Evolutionary conservation across 2,329 filamentous ascomycete genomes (phyloP).

Genomic region (Curvularia spicifera): DNA sequence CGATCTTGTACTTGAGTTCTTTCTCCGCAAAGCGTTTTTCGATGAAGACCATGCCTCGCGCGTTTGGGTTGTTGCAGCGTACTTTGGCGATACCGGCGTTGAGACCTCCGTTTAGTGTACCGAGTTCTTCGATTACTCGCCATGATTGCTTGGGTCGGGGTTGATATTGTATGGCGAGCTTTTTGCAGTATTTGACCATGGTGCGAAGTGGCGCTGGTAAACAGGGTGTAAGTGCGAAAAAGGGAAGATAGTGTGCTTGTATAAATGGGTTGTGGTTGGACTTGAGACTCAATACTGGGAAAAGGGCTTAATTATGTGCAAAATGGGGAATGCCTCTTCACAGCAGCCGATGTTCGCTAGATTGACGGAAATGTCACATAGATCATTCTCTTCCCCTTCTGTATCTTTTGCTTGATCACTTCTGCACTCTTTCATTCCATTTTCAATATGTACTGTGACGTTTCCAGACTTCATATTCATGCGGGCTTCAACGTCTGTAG

Average conservation of each 20-base stretch:
- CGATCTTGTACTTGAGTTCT: conserved; percentile 5
- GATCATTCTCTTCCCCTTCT: background rate
- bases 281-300: background rate
- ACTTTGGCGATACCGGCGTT: conserved; percentile 15
- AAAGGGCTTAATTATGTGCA: background rate
- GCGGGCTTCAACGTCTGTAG: background rate
- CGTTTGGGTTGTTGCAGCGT: conserved; percentile 8
- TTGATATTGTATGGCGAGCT: conserved; percentile 4
- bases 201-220: background rate
- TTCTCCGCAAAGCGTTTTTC: conserved; percentile 20
- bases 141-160: conserved; percentile 2
- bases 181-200: conserved; percentile 10
- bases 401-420: background rate
- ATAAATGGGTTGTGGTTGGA: background rate
- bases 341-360: background rate
- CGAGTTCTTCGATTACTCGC: conserved; percentile 6
- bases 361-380: background rate
- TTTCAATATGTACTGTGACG: background rate
- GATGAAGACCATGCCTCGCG: conserved; percentile 14
- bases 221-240: background rate
- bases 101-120: conserved; percentile 14
- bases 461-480: background rate
- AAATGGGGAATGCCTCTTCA: background rate
- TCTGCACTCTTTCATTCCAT: background rate
- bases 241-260: background rate